Evolutionary conservation across 257 asterid genomes (phyloP).

Genomic region (Nicotiana benthamiana): DNA sequence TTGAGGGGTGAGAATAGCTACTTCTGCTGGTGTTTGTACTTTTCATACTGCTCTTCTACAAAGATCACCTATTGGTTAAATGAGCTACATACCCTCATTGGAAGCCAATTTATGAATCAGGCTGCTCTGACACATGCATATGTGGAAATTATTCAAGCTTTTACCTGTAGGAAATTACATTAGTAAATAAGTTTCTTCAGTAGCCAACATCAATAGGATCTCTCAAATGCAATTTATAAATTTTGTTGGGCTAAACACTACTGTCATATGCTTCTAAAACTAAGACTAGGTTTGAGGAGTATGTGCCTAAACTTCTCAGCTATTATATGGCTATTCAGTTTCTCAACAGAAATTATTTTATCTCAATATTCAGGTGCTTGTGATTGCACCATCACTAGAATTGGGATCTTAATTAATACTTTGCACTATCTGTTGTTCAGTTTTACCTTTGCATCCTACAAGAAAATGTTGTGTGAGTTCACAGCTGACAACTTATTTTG

Average conservation of each 20-base stretch:
- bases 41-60: neutral
- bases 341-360: neutral
- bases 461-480: neutral
- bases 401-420: neutral
- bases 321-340: neutral
- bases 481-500: neutral
- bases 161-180: neutral
- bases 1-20: neutral
- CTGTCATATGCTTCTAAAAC: neutral
- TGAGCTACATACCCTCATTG: neutral
- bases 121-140: neutral
- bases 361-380: neutral
- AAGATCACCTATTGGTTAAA: neutral
- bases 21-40: neutral
- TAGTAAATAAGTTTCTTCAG: neutral
- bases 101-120: neutral
- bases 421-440: constrained; percentile 4
- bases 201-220: neutral
- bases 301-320: neutral
- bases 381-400: neutral
- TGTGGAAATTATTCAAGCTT: neutral
- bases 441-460: neutral
- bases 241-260: neutral
- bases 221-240: neutral
- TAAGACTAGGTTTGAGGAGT: neutral